phyloP scores from a whole-genome alignment of 202 grass and related monocot genomes.

The Digitaria exilis region DNA sequence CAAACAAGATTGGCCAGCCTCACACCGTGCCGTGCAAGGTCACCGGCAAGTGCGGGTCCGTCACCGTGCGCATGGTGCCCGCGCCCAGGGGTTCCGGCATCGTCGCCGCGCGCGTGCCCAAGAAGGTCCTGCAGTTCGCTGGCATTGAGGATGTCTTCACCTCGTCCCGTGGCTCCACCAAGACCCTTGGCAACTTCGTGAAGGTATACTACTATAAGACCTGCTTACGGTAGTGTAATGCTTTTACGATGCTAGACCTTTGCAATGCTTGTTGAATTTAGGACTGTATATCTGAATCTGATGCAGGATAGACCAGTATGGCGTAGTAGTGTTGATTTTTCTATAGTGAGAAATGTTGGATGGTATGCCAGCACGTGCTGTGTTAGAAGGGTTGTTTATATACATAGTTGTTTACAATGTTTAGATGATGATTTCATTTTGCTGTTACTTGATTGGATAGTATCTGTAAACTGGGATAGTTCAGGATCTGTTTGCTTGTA shows the following conservation, averaged over 20 bases:
- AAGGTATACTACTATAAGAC: conserved; percentile 52
- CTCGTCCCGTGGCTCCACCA: conserved; percentile 79
- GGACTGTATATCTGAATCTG: neutral
- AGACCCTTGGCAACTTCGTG: conserved; percentile 90
- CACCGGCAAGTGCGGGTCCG: conserved; percentile 74
- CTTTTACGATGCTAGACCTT: neutral
- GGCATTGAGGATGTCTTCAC: conserved; percentile 94
- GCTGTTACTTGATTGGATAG: neutral
- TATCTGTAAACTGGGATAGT: neutral
- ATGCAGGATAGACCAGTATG: neutral
- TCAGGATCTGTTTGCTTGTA: neutral
- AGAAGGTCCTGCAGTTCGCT: conserved; percentile 90
- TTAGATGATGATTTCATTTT: neutral
- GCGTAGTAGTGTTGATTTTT: neutral
- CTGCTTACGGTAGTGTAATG: neutral
- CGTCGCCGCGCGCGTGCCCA: conserved; percentile 72
- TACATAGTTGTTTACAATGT: neutral
- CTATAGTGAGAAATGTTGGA: neutral
- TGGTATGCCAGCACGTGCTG: neutral
- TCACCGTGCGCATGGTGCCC: conserved; percentile 72
- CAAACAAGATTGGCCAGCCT: conserved; percentile 66
- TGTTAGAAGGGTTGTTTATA: neutral
- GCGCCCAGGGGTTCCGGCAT: conserved; percentile 69
- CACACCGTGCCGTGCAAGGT: conserved; percentile 81
- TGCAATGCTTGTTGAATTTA: neutral